Percentiles rank a stretch among this genome's conserved stretches.
Evolutionary conservation across 1,139 yeast species (phyloP).

Genomic region (Meyerozyma elateridarum): DNA sequence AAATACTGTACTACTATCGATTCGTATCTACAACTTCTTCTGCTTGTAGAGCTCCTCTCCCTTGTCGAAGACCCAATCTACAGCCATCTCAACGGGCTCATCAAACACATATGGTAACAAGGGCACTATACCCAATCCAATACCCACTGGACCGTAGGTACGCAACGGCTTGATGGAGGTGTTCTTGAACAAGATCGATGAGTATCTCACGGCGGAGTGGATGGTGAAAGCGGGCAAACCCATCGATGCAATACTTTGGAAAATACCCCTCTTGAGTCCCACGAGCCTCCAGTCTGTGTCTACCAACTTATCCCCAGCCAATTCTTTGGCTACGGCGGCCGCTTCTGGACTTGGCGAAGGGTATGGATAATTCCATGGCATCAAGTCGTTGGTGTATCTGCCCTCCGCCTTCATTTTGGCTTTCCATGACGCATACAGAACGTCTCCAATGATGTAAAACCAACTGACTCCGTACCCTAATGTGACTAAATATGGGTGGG

Average conservation of each 20-base stretch:
- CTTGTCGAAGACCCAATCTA: slow-evolving; percentile 60
- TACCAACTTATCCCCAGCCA: slow-evolving; percentile 24
- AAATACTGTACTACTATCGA: not conserved
- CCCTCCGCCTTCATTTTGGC: slow-evolving; percentile 68
- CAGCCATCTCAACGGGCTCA: slow-evolving; percentile 72
- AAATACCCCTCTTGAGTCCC: slow-evolving; percentile 66
- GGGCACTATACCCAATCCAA: slow-evolving; percentile 77
- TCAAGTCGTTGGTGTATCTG: slow-evolving; percentile 53
- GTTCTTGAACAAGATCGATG: slow-evolving; percentile 54
- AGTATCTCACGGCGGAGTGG: slow-evolving; percentile 71
- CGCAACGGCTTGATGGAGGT: slow-evolving; percentile 33
- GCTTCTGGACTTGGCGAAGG: slow-evolving; percentile 39
- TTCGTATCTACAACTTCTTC: not conserved
- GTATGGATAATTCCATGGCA: slow-evolving; percentile 62
- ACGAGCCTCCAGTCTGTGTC: slow-evolving; percentile 62
- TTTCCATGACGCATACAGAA: slow-evolving; percentile 71
- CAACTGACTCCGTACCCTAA: slow-evolving; percentile 73
- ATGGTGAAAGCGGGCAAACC: slow-evolving; percentile 85
- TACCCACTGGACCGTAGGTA: slow-evolving; percentile 71
- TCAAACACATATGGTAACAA: slow-evolving; percentile 74
- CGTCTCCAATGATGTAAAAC: slow-evolving; percentile 78
- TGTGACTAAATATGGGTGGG: slow-evolving; percentile 61
- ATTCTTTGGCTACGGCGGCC: slow-evolving; percentile 25
- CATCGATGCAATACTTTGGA: slow-evolving; percentile 82
- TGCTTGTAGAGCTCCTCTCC: slow-evolving; percentile 38